A percentile compares a stretch with the other conserved stretches of the same genome.
Evolutionary conservation across 1,284 basidiomycete species (phyloP).

Genomic region (Moesziomyces sp.): DNA sequence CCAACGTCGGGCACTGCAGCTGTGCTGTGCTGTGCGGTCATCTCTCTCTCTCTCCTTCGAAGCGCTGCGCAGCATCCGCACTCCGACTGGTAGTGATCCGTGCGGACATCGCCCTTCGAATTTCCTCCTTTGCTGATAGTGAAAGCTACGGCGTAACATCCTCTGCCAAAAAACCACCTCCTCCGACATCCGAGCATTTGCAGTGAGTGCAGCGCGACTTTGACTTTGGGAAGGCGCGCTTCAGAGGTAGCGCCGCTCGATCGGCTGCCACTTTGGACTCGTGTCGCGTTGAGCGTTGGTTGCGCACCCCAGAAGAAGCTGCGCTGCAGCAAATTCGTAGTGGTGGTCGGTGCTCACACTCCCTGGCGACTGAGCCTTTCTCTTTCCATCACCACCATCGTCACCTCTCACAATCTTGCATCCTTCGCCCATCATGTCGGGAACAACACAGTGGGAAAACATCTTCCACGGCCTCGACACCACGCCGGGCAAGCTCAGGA

Average conservation of each 20-base stretch:
- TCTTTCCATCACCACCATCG: background rate
- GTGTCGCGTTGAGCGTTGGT: constrained; percentile 34
- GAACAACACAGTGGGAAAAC: constrained; percentile 78
- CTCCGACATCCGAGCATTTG: background rate
- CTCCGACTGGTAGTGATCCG: constrained; percentile 21
- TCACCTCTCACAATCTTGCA: background rate
- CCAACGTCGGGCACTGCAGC: no score
- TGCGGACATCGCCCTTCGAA: constrained; percentile 15
- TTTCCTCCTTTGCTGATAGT: background rate
- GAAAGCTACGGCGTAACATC: constrained; percentile 3
- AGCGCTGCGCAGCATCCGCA: constrained; percentile 2
- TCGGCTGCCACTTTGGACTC: constrained; percentile 1
- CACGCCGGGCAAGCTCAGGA: constrained; percentile 76
- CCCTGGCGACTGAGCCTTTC: constrained; percentile 2
- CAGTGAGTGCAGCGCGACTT: background rate
- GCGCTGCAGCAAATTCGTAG: no score
- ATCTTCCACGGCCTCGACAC: constrained; percentile 80
- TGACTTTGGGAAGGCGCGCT: no score
- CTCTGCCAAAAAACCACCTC: no score
- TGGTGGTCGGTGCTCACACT: no score
- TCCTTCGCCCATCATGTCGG: constrained; percentile 21
- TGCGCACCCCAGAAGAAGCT: background rate
- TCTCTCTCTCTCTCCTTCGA: no score
- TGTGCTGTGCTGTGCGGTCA: background rate
- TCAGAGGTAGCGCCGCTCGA: no score